Percentiles rank a stretch among this genome's conserved stretches.
Evolutionary conservation across 495 filamentous ascomycete species (phyloP).

Genomic region (Immersiella caudata): DNA sequence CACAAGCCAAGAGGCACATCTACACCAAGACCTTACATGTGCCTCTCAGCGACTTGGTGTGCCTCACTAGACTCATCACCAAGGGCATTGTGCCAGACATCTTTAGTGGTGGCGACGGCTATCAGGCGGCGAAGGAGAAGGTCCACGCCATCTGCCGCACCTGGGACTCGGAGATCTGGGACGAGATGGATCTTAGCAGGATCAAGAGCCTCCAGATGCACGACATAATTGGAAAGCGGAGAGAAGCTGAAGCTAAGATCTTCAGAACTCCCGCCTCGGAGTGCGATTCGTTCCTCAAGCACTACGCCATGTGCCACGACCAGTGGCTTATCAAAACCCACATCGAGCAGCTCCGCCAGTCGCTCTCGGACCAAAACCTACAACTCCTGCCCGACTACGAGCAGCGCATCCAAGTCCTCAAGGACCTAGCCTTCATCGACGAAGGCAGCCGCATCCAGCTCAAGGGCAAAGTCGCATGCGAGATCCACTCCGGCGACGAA

Average conservation of each 20-base stretch:
- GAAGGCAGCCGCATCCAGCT: slow-evolving; percentile 79
- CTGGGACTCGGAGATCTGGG: slow-evolving; percentile 76
- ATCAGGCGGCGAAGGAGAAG: slow-evolving; percentile 57
- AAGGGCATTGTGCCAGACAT: slow-evolving; percentile 61
- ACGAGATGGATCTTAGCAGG: slow-evolving; percentile 79
- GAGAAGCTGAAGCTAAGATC: slow-evolving; percentile 59
- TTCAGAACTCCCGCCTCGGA: slow-evolving; percentile 59
- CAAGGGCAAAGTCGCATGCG: slow-evolving; percentile 97
- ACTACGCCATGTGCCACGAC: slow-evolving; percentile 93
- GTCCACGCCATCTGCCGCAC: slow-evolving; percentile 63
- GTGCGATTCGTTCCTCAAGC: slow-evolving; percentile 80
- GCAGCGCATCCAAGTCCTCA: slow-evolving; percentile 87
- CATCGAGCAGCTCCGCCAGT: slow-evolving; percentile 77
- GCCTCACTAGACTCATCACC: slow-evolving; percentile 72
- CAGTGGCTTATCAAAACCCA: slow-evolving; percentile 93
- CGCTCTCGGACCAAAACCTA: slow-evolving; percentile 95
- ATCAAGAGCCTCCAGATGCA: slow-evolving; percentile 78
- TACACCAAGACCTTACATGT: slow-evolving; percentile 64
- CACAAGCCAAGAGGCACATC: slow-evolving; percentile 61
- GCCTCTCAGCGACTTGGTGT: slow-evolving; percentile 74
- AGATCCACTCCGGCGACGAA: slow-evolving; percentile 97
- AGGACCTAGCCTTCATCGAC: slow-evolving; percentile 89
- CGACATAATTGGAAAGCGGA: slow-evolving; percentile 70
- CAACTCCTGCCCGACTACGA: slow-evolving; percentile 98
- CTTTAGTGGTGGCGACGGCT: slow-evolving; percentile 48